Conservation (phyloP, 371 early-diverging fungal species). For the Quaeritorhiza haematococci region DNA sequence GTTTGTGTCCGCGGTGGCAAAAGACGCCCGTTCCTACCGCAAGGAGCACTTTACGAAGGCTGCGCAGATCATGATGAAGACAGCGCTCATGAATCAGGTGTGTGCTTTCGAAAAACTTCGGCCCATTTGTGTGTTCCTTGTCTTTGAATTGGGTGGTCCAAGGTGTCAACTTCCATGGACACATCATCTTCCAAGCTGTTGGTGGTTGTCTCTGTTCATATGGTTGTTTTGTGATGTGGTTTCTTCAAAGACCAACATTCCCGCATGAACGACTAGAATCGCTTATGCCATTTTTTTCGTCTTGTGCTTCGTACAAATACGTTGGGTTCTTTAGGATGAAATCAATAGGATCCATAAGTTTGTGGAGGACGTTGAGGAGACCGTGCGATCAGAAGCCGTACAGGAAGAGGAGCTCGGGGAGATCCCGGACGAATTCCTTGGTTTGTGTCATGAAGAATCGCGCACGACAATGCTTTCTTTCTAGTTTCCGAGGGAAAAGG, state of each 20-base stretch:
- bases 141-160: no score
- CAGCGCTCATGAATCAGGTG: slow-evolving; percentile 54
- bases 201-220: slow-evolving; percentile 14
- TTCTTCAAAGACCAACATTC: no score
- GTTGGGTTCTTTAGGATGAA: slow-evolving; percentile 21
- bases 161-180: background rate
- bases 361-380: slow-evolving; percentile 46
- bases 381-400: slow-evolving; percentile 44
- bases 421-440: slow-evolving; percentile 87
- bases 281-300: no score
- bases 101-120: background rate
- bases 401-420: slow-evolving; percentile 84
- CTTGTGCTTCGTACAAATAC: background rate
- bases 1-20: slow-evolving; percentile 82
- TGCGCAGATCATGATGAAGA: slow-evolving; percentile 56
- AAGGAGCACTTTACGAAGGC: slow-evolving; percentile 73
- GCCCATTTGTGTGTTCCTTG: no score
- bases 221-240: no score
- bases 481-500: background rate
- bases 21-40: slow-evolving; percentile 84
- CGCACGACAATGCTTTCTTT: background rate
- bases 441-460: slow-evolving; percentile 30
- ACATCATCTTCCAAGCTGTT: slow-evolving; percentile 8
- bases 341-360: slow-evolving; percentile 22
- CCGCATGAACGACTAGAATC: no score